phyloP scores from a whole-genome alignment of 129 eudicot species.

The Tagetes erecta region DNA sequence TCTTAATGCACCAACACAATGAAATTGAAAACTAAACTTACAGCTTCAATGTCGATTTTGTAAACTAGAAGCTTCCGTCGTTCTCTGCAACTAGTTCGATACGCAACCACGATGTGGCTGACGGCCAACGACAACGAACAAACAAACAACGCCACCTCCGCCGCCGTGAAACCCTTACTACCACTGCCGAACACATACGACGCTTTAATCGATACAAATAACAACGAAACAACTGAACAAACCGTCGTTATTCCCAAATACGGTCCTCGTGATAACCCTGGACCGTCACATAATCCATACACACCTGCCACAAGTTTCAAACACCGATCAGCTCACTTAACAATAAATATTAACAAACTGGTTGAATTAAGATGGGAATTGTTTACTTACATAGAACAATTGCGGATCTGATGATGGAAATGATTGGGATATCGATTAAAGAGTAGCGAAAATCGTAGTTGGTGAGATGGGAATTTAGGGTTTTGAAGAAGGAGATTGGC shows the following conservation, averaged over 20 bases:
- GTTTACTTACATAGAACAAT: conserved; percentile 68
- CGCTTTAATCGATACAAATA: conserved; percentile 82
- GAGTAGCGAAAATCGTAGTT: conserved; percentile 82
- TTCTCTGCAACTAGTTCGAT: conserved; percentile 85
- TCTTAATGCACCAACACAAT: background rate
- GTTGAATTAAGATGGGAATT: background rate
- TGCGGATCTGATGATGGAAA: conserved; percentile 77
- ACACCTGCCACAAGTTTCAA: conserved; percentile 56
- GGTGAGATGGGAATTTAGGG: conserved; percentile 47
- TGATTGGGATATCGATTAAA: conserved; percentile 74
- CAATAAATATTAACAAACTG: background rate
- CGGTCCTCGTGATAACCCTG: conserved; percentile 78
- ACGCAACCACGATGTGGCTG: conserved; percentile 83
- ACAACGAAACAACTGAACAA: conserved; percentile 75
- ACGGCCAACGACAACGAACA: conserved; percentile 67
- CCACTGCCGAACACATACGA: conserved; percentile 62
- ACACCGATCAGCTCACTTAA: conserved; percentile 5
- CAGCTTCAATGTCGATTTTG: conserved; percentile 94
- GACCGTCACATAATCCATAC: conserved; percentile 89
- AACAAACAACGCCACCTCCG: conserved; percentile 66
- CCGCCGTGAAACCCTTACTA: conserved; percentile 27
- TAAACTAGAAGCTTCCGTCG: conserved; percentile 87
- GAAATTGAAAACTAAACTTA: conserved; percentile 39
- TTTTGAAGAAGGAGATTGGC: conserved; percentile 42
- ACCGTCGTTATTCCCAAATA: conserved; percentile 71